Conservation (phyloP, 164 flowering plant genomes). For the Euptelea pleiosperma region DNA sequence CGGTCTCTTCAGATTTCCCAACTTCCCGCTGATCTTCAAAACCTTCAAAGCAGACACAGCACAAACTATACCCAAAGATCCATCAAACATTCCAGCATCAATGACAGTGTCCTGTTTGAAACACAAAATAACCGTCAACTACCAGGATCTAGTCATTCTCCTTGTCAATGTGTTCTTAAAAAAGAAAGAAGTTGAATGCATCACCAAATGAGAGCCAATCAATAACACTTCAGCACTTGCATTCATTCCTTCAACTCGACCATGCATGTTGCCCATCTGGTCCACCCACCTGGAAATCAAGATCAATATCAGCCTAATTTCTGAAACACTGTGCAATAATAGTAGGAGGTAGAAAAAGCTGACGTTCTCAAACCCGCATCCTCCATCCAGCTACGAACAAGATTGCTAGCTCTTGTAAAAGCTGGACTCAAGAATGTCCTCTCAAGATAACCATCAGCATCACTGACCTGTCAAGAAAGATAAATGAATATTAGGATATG, state of each 20-base stretch:
- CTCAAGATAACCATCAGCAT: slow-evolving; percentile 75
- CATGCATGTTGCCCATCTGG: slow-evolving; percentile 91
- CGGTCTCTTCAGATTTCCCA: slow-evolving; percentile 60
- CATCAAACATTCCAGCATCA: slow-evolving; percentile 98
- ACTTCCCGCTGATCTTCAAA: slow-evolving; percentile 48
- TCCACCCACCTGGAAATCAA: slow-evolving; percentile 81
- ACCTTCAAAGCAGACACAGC: slow-evolving; percentile 87
- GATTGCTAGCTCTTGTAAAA: slow-evolving; percentile 59
- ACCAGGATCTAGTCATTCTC: slow-evolving; percentile 2
- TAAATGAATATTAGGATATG: neutral
- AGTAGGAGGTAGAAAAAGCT: slow-evolving; percentile 21
- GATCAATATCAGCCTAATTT: slow-evolving; percentile 10
- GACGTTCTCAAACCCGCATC: slow-evolving; percentile 96
- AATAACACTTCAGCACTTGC: slow-evolving; percentile 64
- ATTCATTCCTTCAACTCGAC: slow-evolving; percentile 73
- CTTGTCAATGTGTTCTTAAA: neutral
- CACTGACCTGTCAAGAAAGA: slow-evolving; percentile 63
- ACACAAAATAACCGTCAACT: slow-evolving; percentile 16
- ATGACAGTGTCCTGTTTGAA: slow-evolving; percentile 84
- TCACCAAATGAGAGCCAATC: slow-evolving; percentile 95
- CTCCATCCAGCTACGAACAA: slow-evolving; percentile 82
- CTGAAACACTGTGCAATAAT: slow-evolving; percentile 2
- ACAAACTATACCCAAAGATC: slow-evolving; percentile 81
- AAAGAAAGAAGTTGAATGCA: slow-evolving; percentile 1
- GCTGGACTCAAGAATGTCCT: slow-evolving; percentile 95